phyloP scores from a whole-genome alignment of 176 grass and related monocot species.

The Zoysia japonica region DNA sequence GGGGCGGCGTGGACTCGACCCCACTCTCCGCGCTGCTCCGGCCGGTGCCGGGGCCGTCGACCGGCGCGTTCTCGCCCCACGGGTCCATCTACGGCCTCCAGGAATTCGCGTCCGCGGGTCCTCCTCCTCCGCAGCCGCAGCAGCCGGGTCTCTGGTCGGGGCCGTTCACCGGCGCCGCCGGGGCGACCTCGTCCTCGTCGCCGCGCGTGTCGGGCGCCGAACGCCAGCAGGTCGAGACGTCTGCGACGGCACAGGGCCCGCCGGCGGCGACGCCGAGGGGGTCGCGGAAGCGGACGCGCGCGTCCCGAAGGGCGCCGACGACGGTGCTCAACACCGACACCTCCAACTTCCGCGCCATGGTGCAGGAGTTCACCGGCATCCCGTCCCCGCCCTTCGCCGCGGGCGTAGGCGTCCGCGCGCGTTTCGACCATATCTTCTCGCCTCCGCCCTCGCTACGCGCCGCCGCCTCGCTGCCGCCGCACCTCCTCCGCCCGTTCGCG shows the following conservation, averaged over 20 bases:
- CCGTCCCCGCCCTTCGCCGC: constrained; percentile 71
- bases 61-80: constrained; percentile 44
- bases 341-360: constrained; percentile 97
- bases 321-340: constrained; percentile 94
- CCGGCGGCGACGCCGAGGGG: constrained; percentile 29
- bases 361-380: constrained; percentile 98
- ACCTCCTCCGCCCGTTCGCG: constrained; percentile 82
- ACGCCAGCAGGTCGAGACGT: constrained; percentile 35
- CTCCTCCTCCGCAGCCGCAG: background rate
- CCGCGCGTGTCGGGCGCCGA: constrained; percentile 34
- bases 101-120: constrained; percentile 28
- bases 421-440: constrained; percentile 79
- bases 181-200: constrained; percentile 32
- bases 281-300: constrained; percentile 82
- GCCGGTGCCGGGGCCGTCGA: constrained; percentile 15
- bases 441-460: constrained; percentile 41
- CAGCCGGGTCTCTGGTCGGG: constrained; percentile 30
- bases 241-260: constrained; percentile 10
- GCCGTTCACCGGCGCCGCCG: constrained; percentile 18
- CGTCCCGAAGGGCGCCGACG: constrained; percentile 84
- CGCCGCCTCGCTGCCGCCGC: constrained; percentile 46
- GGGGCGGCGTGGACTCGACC: constrained; percentile 45
- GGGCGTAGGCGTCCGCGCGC: constrained; percentile 29
- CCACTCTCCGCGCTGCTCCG: constrained; percentile 63
- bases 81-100: constrained; percentile 56